Conservation (phyloP, 192 early-diverging fungal genomes). For the Backusella circina region DNA sequence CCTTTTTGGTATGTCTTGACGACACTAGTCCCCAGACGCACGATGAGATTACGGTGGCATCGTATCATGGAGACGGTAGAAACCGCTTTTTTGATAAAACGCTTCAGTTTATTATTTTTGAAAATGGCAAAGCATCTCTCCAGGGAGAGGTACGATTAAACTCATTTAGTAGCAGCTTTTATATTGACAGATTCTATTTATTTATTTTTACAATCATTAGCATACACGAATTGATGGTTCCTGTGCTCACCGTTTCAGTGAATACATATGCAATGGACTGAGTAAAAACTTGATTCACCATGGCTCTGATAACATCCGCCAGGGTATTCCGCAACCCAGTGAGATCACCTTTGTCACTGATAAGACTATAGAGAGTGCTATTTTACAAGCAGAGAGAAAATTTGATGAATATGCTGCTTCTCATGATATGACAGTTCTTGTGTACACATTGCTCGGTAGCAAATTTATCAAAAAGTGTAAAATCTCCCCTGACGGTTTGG, state of each 20-base stretch:
- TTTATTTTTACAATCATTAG: conserved; percentile 21
- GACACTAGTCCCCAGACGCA: conserved; percentile 84
- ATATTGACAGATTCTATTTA: no score
- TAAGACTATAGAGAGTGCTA: conserved; percentile 46
- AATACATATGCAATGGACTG: conserved; percentile 60
- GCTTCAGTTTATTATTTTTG: conserved; percentile 83
- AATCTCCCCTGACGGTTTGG: conserved; percentile 71
- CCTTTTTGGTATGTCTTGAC: conserved; percentile 90
- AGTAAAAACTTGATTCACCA: conserved; percentile 68
- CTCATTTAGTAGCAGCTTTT: no score
- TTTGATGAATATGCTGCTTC: conserved; percentile 75
- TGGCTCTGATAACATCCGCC: conserved; percentile 50
- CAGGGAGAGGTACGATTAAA: conserved; percentile 63
- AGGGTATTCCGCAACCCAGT: conserved; percentile 60
- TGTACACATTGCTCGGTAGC: conserved; percentile 89
- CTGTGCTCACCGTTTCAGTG: conserved; percentile 79
- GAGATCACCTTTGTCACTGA: conserved; percentile 71
- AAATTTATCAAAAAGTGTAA: conserved; percentile 83
- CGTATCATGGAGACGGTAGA: conserved; percentile 94
- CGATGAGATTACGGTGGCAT: conserved; percentile 81
- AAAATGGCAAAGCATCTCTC: conserved; percentile 97
- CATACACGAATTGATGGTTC: conserved; percentile 94
- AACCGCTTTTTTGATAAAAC: conserved; percentile 99
- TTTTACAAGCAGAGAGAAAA: conserved; percentile 65
- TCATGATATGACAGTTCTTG: conserved; percentile 80